Percentiles rank a stretch among this genome's conserved stretches.
These are phyloP conservation scores for Trypanosoma melophagium DNA, from an alignment of 208 protist species.

Conservation along the genomic window DNA sequence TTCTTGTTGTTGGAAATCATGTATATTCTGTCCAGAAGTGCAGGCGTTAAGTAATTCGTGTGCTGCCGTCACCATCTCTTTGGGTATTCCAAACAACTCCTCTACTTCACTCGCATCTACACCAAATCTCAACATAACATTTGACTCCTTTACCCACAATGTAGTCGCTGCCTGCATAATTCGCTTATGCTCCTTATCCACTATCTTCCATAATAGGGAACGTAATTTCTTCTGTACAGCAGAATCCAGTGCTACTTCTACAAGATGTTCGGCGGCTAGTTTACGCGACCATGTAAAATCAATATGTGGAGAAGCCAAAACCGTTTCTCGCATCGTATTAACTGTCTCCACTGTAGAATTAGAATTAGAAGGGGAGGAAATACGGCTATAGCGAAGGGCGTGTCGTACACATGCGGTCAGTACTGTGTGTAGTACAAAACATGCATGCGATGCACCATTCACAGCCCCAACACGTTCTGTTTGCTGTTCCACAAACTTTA, in stretches of 20 bases:
- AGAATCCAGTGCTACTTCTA: slow-evolving; percentile 8
- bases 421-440: slow-evolving; percentile 23
- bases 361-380: background rate
- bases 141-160: background rate
- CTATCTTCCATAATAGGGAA: slow-evolving; percentile 26
- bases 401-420: slow-evolving; percentile 27
- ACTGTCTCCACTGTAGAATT: no score
- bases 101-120: slow-evolving; percentile 1
- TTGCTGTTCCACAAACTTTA: slow-evolving; percentile 23
- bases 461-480: background rate
- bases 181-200: slow-evolving; percentile 25
- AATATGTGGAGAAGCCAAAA: slow-evolving; percentile 8
- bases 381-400: slow-evolving; percentile 19
- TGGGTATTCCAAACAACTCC: slow-evolving; percentile 23
- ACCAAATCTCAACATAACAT: background rate
- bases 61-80: background rate
- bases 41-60: background rate
- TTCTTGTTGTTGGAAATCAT: no score
- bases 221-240: slow-evolving; percentile 19
- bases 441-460: slow-evolving; percentile 18
- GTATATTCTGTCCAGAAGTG: background rate
- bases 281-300: slow-evolving; percentile 23
- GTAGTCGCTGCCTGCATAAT: slow-evolving; percentile 3
- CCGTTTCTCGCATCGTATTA: no score
- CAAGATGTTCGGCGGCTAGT: slow-evolving; percentile 15